Conservation (phyloP, 2,329 filamentous ascomycete species). For the Penicillium sp. region DNA sequence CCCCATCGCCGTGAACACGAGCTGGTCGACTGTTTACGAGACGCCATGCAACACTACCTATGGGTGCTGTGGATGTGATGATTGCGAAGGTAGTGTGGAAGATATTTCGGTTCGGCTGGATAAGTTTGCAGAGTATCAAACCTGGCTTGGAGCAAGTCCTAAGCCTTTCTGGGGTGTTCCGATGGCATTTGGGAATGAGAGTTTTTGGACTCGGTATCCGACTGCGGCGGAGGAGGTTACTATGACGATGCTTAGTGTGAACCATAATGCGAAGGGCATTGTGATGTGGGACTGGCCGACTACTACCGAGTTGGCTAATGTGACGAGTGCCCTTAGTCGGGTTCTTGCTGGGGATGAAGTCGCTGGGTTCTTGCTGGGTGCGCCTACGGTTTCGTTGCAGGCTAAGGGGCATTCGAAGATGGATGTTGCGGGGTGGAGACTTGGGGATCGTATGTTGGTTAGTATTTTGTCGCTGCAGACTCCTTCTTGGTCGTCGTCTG, state of each 20-base stretch:
- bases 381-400: slow-evolving; percentile 26
- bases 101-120: slow-evolving; percentile 54
- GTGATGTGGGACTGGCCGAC: slow-evolving; percentile 53
- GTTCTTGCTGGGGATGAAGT: slow-evolving; percentile 37
- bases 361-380: slow-evolving; percentile 40
- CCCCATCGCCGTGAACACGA: slow-evolving; percentile 59
- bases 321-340: slow-evolving; percentile 41
- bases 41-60: slow-evolving; percentile 61
- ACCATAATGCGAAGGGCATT: slow-evolving; percentile 53
- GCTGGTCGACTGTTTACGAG: slow-evolving; percentile 54
- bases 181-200: slow-evolving; percentile 51
- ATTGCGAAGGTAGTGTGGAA: slow-evolving; percentile 54
- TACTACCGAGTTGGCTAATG: slow-evolving; percentile 30
- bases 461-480: slow-evolving; percentile 42
- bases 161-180: slow-evolving; percentile 54
- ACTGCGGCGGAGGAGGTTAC: slow-evolving; percentile 47
- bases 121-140: slow-evolving; percentile 41
- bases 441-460: slow-evolving; percentile 37
- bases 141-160: slow-evolving; percentile 35
- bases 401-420: slow-evolving; percentile 27
- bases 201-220: slow-evolving; percentile 51
- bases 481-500: slow-evolving; percentile 4
- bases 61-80: slow-evolving; percentile 65
- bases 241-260: slow-evolving; percentile 51
- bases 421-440: slow-evolving; percentile 47